Conservation (phyloP, 2,329 filamentous ascomycete species). For the Epichloe uncinata region DNA sequence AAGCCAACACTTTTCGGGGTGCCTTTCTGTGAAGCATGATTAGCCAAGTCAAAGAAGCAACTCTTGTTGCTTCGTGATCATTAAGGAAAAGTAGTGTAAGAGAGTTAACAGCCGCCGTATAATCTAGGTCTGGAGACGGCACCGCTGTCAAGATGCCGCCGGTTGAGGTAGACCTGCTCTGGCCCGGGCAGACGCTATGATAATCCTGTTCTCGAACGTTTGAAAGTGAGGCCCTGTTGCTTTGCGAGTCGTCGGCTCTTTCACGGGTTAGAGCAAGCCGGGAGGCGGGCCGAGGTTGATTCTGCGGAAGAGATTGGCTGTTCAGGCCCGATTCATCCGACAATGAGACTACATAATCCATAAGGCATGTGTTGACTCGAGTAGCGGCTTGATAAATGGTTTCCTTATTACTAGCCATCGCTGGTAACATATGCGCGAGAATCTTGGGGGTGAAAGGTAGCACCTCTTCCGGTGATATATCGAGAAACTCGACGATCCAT, state of each 20-base stretch:
- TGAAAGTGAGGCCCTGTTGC: constrained; percentile 37
- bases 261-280: constrained; percentile 31
- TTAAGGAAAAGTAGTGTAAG: constrained; percentile 89
- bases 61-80: constrained; percentile 88
- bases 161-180: constrained; percentile 32
- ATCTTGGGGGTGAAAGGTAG: constrained; percentile 88
- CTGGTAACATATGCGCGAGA: constrained; percentile 80
- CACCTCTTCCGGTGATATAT: constrained; percentile 95
- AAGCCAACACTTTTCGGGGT: constrained; percentile 81
- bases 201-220: constrained; percentile 41
- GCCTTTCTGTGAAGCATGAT: constrained; percentile 97
- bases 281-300: constrained; percentile 21
- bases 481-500: constrained; percentile 94
- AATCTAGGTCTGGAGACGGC: constrained; percentile 66
- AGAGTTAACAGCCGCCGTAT: constrained; percentile 85
- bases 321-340: constrained; percentile 49
- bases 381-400: constrained; percentile 78
- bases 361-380: constrained; percentile 78
- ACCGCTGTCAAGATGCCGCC: constrained; percentile 28
- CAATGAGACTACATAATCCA: constrained; percentile 87
- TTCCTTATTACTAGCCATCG: constrained; percentile 85
- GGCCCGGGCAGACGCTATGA: constrained; percentile 37
- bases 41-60: constrained; percentile 87
- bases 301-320: constrained; percentile 10
- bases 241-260: constrained; percentile 31